These are phyloP conservation scores for Didymella glomerata DNA, from an alignment of 2,329 filamentous ascomycete genomes.

Conservation along the genomic window DNA sequence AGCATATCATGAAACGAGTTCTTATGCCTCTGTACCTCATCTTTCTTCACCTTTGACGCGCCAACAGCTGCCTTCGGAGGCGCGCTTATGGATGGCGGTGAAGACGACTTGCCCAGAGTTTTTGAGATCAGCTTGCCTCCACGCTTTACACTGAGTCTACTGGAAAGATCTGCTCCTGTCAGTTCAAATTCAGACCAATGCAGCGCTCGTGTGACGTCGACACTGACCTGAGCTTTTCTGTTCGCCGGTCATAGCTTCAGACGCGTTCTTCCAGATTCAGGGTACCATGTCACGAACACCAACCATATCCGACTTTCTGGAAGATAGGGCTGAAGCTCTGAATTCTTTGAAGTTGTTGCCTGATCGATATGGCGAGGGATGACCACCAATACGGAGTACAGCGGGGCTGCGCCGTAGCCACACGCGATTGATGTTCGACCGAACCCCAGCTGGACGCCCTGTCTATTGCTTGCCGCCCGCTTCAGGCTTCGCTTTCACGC, in stretches of 20 bases:
- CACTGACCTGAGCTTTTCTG: constrained; percentile 43
- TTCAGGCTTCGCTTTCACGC: constrained; percentile 38
- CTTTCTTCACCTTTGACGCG: constrained; percentile 40
- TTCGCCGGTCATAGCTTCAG: constrained; percentile 39
- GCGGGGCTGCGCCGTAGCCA: constrained; percentile 20
- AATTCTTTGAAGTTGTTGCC: constrained; percentile 12
- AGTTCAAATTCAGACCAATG: constrained; percentile 8
- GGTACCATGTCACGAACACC: constrained; percentile 25
- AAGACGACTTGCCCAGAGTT: constrained; percentile 30
- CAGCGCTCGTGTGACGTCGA: constrained; percentile 8
- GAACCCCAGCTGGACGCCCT: constrained; percentile 27
- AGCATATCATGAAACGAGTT: constrained; percentile 47
- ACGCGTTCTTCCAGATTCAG: constrained; percentile 25
- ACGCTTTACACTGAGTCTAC: constrained; percentile 39
- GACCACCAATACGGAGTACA: constrained; percentile 12
- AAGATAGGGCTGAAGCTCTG: not conserved
- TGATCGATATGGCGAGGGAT: constrained; percentile 15
- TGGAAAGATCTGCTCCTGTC: constrained; percentile 34
- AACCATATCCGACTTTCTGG: constrained; percentile 12
- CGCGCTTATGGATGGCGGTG: constrained; percentile 33
- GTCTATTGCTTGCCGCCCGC: constrained; percentile 18
- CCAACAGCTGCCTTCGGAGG: constrained; percentile 45
- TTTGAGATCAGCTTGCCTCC: constrained; percentile 35
- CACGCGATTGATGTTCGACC: constrained; percentile 29
- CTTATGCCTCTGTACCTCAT: constrained; percentile 42